Evolutionary conservation across 2,329 filamentous ascomycete species (phyloP), one percentile per base, ranked within the genome.

Genomic region (Proliferodiscus dingleyae): DNA sequence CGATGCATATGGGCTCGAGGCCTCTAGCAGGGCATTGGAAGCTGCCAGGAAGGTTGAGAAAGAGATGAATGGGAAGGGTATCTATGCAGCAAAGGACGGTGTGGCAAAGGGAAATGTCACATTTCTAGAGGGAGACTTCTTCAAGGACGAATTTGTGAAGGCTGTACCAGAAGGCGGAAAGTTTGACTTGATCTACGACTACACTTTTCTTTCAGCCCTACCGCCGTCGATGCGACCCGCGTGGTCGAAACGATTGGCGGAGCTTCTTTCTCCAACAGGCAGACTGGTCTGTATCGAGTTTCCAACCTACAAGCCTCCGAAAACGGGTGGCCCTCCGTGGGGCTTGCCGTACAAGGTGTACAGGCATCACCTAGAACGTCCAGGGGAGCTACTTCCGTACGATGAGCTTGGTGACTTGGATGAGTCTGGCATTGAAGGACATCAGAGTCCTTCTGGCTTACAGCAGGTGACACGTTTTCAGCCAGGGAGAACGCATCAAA

Each of bases 1-100:
- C 62, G 84, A 94, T 65, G 80, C 81, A 1, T 82, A 79, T 58
- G 89, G 87, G 0, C 67, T 95, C 2, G 52, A 10, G 87, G 93
- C 61, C 11, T 63, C 61, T 2, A 36, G 37, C 33, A 60, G 57
- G 11, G 74, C 72, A 2, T 54, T 72, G 7, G 64, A 71, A 9
- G 68, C 68, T 26, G 78, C 78, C 2, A 60, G 66, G 44, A 65
- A 69, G 53, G 73, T 72, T 30, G 64, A 71, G 48, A 55, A 56
- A 34, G 60, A 61, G 34, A 43, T 54, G 23, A 57, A 55, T 37
- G 69, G 64, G n/a, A 60, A 65, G 28, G 65, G 66, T 8, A 65
- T 71, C 24, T 75, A 77, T 61, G 61, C 65, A 15, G 56, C 67
- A 2, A 60, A 63, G 21, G 64, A 71, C 37, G 67, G 67, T 52